A percentile compares a stretch with the other conserved stretches of the same genome.
phyloP scores from a whole-genome alignment of 768 basidiomycete species.

The Rhodotorula diobovata region DNA sequence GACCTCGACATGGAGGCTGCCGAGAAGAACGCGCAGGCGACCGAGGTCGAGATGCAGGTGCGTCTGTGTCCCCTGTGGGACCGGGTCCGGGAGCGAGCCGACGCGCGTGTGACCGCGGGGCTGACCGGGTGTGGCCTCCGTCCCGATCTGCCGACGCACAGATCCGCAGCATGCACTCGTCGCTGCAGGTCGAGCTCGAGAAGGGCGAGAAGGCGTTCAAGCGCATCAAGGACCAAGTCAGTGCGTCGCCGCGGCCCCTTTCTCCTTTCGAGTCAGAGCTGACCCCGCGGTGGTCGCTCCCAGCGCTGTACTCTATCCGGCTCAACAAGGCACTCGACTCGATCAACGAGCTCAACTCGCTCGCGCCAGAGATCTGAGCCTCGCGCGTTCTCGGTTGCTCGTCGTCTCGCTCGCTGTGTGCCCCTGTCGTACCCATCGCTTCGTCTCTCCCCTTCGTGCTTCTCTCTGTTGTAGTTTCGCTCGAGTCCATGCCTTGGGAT shows the following conservation, averaged over 20 bases:
- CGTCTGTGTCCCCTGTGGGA: neutral
- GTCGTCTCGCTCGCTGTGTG: neutral
- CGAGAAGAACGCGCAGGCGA: conserved; percentile 32
- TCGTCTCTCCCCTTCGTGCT: neutral
- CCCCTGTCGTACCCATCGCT: neutral
- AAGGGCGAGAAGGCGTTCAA: conserved; percentile 36
- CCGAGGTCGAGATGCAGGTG: conserved; percentile 31
- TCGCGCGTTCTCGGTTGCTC: too few relatives aligned
- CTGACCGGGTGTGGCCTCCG: too few relatives aligned
- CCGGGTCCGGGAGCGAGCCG: too few relatives aligned
- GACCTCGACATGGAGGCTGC: conserved; percentile 30
- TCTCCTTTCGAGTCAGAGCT: neutral
- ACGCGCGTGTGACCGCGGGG: too few relatives aligned
- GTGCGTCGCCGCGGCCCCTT: conserved; percentile 3
- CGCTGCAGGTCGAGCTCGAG: conserved; percentile 30
- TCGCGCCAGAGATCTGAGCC: conserved; percentile 8
- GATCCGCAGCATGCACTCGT: conserved; percentile 28
- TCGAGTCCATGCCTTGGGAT: too few relatives aligned
- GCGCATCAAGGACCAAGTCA: conserved; percentile 32
- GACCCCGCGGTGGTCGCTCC: neutral
- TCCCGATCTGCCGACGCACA: neutral
- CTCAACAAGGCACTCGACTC: conserved; percentile 38
- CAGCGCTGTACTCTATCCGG: conserved; percentile 29
- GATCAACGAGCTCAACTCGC: conserved; percentile 23
- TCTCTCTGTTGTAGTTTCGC: neutral